These are phyloP conservation scores for Trametes polyzona DNA, from an alignment of 1,284 basidiomycete species.

Conservation along the genomic window DNA sequence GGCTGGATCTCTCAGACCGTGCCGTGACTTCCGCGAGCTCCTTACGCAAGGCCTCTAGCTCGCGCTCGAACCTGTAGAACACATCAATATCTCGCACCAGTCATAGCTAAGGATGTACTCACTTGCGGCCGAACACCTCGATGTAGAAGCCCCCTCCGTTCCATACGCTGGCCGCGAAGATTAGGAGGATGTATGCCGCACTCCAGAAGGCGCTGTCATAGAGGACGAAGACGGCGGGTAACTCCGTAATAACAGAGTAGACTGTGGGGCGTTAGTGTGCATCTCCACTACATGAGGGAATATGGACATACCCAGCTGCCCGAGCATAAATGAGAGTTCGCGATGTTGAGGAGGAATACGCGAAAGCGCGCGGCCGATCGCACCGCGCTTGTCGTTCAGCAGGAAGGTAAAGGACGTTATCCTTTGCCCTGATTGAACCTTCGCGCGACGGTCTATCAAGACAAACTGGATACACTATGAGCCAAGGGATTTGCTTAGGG, in stretches of 20 bases:
- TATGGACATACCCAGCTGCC: conserved; percentile 71
- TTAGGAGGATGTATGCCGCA: conserved; percentile 73
- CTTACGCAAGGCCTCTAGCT: conserved; percentile 85
- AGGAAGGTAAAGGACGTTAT: conserved; percentile 87
- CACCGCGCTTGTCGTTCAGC: conserved; percentile 83
- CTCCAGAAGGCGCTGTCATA: conserved; percentile 81
- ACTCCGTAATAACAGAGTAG: conserved; percentile 85
- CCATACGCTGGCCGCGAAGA: conserved; percentile 86
- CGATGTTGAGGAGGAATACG: conserved; percentile 64
- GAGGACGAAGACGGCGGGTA: conserved; percentile 83
- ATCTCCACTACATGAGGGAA: background rate
- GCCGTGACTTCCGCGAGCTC: conserved; percentile 73
- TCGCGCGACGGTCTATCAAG: conserved; percentile 79
- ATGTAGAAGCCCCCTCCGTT: conserved; percentile 89
- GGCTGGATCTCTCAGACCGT: conserved; percentile 51
- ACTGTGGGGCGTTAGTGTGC: conserved; percentile 50
- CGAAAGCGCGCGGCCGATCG: conserved; percentile 74
- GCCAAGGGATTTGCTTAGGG: background rate
- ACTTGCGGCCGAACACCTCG: conserved; percentile 95
- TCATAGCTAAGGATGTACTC: conserved; percentile 39
- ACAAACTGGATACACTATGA: conserved; percentile 62
- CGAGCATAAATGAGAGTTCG: conserved; percentile 78
- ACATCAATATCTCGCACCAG: too few species aligned
- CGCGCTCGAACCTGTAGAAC: conserved; percentile 78
- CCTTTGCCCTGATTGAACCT: conserved; percentile 86